Conservation (phyloP, 192 early-diverging fungal genomes). For the Podochytrium sp. region DNA sequence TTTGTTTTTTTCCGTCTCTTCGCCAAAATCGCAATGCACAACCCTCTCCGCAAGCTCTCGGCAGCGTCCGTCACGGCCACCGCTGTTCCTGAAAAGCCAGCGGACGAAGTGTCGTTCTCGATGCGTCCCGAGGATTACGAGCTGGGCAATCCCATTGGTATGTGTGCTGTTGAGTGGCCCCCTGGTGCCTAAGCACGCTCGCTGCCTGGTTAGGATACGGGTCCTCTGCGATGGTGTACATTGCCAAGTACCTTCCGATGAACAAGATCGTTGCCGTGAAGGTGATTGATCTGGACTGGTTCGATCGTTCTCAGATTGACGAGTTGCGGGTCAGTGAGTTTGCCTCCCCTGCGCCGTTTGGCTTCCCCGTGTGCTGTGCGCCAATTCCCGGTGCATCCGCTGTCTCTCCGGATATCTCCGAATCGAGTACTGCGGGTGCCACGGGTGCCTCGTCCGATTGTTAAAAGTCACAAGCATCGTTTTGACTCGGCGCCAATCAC, state of each 20-base stretch:
- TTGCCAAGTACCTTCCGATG: conserved; percentile 74
- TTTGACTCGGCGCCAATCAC: no score
- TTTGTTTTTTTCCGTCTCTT: not conserved
- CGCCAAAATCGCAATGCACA: not conserved
- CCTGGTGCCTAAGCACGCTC: no score
- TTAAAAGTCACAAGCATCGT: no score
- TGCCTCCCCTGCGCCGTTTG: not conserved
- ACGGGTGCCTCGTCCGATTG: no score
- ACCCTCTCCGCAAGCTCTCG: not conserved
- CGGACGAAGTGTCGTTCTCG: conserved; percentile 32
- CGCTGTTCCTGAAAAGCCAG: no score
- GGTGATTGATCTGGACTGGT: conserved; percentile 87
- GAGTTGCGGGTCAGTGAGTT: conserved; percentile 71
- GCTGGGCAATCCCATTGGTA: conserved; percentile 49
- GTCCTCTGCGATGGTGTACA: conserved; percentile 84
- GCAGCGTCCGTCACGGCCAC: no score
- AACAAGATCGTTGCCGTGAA: conserved; percentile 77
- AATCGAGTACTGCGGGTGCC: no score
- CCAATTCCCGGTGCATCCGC: no score
- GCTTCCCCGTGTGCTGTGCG: no score
- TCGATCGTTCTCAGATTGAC: conserved; percentile 91
- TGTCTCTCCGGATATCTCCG: no score
- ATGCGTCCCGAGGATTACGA: conserved; percentile 54
- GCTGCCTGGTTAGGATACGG: conserved; percentile 71
- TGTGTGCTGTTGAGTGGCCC: not conserved